Base-by-base conservation (phyloP, 345 rosid genomes). In the Isatis tinctoria region DNA sequence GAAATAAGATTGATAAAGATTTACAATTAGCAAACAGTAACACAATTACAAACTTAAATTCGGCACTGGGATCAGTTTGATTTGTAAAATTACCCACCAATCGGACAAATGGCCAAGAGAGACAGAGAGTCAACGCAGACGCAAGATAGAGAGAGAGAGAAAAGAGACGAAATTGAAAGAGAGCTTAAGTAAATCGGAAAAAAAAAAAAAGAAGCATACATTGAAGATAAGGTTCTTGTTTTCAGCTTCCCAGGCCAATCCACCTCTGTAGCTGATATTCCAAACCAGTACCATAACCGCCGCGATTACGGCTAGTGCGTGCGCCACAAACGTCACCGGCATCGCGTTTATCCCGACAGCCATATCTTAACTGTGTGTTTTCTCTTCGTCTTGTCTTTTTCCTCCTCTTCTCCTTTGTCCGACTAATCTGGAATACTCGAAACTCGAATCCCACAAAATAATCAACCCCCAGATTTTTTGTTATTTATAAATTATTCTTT, bases 181-280 rank as follows among this genome's bases (percentile, higher is more conserved):
- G 61, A 67, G 20, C 1, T 40, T 30, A 3, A 71, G 41, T n/a
- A 20, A 8, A 33, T 16, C 5, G 16, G 6, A 60, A 33, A 27
- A 26, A 17, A 32, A 1, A 8, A 17, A 0, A 10, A 60, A 61
- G 33, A 56, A 39, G 4, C 80, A 76, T 82, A 92, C 99, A 70
- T 96, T 96, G 76, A 96, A 96, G 87, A 92, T 90, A 78, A 96
- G 98, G 71, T 69, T 86, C 45, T 92, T 96, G 83, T 96, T 80
- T 6, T 87, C 2, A 75, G 90, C 78, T 70, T 90, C 97, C 99
- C 99, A 95, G 7, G 98, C 99, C 22, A 92, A 41, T 49, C 99
- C 98, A 12, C 99, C 99, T 74, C 90, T 79, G 72, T 70, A 95
- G 67, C 78, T 40, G 22, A 90, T 78, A 81, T 78, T 82, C 99